These are phyloP conservation scores for Colletotrichum abscissum DNA, from an alignment of 2,329 filamentous ascomycete species.

Conservation along the genomic window DNA sequence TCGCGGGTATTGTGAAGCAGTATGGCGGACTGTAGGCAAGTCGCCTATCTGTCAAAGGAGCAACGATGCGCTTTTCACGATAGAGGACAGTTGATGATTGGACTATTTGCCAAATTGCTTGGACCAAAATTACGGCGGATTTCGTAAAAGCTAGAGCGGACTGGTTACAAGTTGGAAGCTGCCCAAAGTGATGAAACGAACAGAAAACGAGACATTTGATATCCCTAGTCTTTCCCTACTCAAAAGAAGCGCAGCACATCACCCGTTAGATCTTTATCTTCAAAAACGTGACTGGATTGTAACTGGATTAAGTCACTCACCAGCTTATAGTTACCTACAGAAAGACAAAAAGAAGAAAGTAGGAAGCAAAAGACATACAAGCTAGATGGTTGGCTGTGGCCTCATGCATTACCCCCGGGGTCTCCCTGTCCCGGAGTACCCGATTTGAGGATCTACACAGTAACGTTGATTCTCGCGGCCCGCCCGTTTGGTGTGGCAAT, in stretches of 20 bases:
- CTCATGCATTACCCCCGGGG: neutral
- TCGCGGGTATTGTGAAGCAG: constrained; percentile 79
- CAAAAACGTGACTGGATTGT: neutral
- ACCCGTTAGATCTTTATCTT: neutral
- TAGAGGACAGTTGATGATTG: neutral
- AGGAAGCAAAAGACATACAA: neutral
- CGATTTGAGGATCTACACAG: neutral
- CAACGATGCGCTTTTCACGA: neutral
- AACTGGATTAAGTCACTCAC: neutral
- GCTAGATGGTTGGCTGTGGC: neutral
- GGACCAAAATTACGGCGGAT: constrained; percentile 12
- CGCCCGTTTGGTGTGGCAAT: neutral
- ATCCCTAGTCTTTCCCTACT: neutral
- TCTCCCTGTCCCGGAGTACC: neutral
- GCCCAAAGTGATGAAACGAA: neutral
- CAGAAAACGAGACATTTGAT: constrained; percentile 14
- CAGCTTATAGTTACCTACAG: neutral
- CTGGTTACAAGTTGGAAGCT: neutral
- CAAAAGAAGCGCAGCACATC: neutral
- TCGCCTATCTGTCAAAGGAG: too few relatives aligned
- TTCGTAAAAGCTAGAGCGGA: constrained; percentile 14
- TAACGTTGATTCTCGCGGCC: neutral
- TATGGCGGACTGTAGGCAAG: constrained; percentile 49
- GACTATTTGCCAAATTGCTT: neutral
- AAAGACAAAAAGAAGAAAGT: neutral